Conservation (phyloP, 768 basidiomycete species). For the Clathrus columnatus region DNA sequence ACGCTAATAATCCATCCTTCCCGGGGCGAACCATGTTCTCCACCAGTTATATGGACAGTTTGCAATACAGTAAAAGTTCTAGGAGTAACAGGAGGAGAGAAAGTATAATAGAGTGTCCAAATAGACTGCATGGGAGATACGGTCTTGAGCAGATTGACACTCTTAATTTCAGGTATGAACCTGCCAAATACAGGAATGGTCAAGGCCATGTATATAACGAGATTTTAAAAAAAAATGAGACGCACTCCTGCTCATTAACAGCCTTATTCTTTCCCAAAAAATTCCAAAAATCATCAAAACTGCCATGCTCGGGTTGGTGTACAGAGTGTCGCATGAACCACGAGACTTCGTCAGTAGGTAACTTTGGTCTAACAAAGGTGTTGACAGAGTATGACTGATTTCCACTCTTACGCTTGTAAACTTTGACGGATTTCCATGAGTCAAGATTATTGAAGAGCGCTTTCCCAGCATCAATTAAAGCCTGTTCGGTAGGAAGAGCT, state of each 20-base stretch:
- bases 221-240: neutral
- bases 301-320: constrained; percentile 46
- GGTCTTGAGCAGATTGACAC: constrained; percentile 51
- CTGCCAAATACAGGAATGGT: constrained; percentile 26
- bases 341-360: constrained; percentile 42
- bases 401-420: constrained; percentile 35
- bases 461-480: constrained; percentile 42
- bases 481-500: constrained; percentile 59
- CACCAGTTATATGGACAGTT: constrained; percentile 42
- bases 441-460: constrained; percentile 47
- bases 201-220: neutral
- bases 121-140: constrained; percentile 56
- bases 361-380: constrained; percentile 45
- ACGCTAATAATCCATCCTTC: constrained; percentile 47
- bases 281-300: constrained; percentile 68
- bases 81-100: constrained; percentile 60
- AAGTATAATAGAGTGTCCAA: constrained; percentile 68
- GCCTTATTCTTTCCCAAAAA: constrained; percentile 60
- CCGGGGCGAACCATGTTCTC: constrained; percentile 30
- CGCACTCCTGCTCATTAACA: constrained; percentile 60
- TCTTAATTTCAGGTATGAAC: constrained; percentile 56
- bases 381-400: constrained; percentile 30
- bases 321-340: constrained; percentile 67
- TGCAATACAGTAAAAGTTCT: constrained; percentile 72
- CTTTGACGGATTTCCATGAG: constrained; percentile 63